Percentiles rank a stretch among this genome's conserved stretches.
Conservation (phyloP, 2,329 filamentous ascomycete species). For the Nemania sp. region DNA sequence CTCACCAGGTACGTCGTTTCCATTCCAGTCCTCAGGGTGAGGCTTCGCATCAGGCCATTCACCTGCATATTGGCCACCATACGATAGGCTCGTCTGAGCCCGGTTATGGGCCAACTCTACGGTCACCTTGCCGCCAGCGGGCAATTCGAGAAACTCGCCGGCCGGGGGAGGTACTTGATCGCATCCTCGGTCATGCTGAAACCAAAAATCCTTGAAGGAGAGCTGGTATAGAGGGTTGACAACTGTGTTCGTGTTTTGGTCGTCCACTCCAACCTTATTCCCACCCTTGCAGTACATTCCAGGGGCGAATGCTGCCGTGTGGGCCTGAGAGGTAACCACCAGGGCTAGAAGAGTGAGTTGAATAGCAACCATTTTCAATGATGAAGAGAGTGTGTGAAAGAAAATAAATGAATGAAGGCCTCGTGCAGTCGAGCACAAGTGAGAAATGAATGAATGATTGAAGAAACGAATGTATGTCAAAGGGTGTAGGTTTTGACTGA, state of each 20-base stretch:
- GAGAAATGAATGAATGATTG: not conserved
- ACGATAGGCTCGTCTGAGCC: not conserved
- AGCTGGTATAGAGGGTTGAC: not conserved
- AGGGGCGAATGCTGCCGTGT: not conserved
- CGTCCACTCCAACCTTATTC: not conserved
- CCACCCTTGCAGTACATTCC: not conserved
- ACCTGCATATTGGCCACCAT: not conserved
- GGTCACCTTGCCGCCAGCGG: not conserved
- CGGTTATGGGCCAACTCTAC: not conserved
- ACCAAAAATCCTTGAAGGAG: not conserved
- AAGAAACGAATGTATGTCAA: not conserved
- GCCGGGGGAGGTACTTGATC: not conserved
- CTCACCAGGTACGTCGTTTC: not conserved
- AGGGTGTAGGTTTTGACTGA: not conserved
- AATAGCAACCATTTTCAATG: not conserved
- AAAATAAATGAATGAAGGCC: not conserved
- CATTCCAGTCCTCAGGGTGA: not conserved
- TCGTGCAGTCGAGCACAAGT: not conserved
- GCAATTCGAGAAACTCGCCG: not conserved
- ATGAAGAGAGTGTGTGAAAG: not conserved
- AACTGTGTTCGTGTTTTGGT: not conserved
- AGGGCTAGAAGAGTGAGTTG: not conserved
- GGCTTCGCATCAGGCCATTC: not conserved
- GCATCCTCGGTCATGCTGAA: not conserved
- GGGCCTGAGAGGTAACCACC: not conserved